A percentile compares a stretch with the other conserved stretches of the same genome.
phyloP scores from a whole-genome alignment of 192 early-diverging fungal species.

The Backusella westeae region DNA sequence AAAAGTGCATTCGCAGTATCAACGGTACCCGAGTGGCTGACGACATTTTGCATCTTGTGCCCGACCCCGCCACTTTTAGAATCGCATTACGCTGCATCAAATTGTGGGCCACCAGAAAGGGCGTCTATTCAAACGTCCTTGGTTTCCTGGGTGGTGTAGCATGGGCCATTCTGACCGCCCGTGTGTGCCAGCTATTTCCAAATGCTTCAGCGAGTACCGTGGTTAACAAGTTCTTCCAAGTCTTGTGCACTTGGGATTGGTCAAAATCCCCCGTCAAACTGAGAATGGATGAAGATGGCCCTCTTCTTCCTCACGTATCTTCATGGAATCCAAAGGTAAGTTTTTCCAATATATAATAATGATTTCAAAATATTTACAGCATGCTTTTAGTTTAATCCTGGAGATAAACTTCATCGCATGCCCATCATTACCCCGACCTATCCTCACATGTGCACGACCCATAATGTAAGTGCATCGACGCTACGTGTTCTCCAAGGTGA shows the following conservation, averaged over 20 bases:
- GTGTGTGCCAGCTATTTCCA: conserved; percentile 71
- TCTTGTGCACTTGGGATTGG: conserved; percentile 63
- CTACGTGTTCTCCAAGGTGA: conserved; percentile 43
- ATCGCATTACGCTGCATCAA: conserved; percentile 63
- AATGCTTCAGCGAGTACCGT: conserved; percentile 58
- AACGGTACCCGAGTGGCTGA: conserved; percentile 81
- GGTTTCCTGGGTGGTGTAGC: conserved; percentile 76
- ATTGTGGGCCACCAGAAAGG: conserved; percentile 63
- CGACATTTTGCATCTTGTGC: conserved; percentile 61
- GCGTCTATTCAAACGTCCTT: conserved; percentile 69
- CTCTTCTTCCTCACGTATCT: conserved; percentile 30
- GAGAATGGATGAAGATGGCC: conserved; percentile 53
- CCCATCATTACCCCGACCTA: conserved; percentile 74
- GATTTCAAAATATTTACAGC: no score
- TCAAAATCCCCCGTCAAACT: conserved; percentile 59
- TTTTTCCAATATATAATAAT: no score
- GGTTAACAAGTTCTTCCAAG: conserved; percentile 64
- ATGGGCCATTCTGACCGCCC: conserved; percentile 69
- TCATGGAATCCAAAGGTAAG: conserved; percentile 56
- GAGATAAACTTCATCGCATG: conserved; percentile 58
- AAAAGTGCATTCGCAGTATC: conserved; percentile 75
- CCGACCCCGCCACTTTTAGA: conserved; percentile 60
- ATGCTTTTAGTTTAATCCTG: neutral
- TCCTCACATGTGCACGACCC: conserved; percentile 70
- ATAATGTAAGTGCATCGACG: conserved; percentile 65